These are phyloP conservation scores for cucumber (Cucumis sativus) DNA, from an alignment of 306 rosid species.

Conservation along the genomic window Cucumber_9930_V3 NC_026656.2:20265001-20265500, in stretches of 20 bases:
- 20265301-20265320: constrained; percentile 10
- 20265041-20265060: not conserved
- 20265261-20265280: not conserved
- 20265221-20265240: not conserved
- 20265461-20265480: constrained; percentile 64
- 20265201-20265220: not conserved
- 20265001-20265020: not conserved
- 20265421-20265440: constrained; percentile 95
- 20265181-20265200: not conserved
- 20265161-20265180: not conserved
- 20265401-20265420: constrained; percentile 83
- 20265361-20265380: constrained; percentile 79
- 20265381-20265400: constrained; percentile 78
- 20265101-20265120: not conserved
- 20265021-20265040: not conserved
- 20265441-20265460: constrained; percentile 87
- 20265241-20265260: not conserved
- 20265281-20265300: not conserved
- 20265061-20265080: not conserved
- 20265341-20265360: constrained; percentile 75
- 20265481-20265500: constrained; percentile 62
- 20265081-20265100: not conserved
- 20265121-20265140: not conserved
- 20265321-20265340: constrained; percentile 86
- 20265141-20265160: not conserved